Evolutionary conservation across 1,284 basidiomycete genomes (phyloP).

Genomic region (Leccinum griseonigrum): DNA sequence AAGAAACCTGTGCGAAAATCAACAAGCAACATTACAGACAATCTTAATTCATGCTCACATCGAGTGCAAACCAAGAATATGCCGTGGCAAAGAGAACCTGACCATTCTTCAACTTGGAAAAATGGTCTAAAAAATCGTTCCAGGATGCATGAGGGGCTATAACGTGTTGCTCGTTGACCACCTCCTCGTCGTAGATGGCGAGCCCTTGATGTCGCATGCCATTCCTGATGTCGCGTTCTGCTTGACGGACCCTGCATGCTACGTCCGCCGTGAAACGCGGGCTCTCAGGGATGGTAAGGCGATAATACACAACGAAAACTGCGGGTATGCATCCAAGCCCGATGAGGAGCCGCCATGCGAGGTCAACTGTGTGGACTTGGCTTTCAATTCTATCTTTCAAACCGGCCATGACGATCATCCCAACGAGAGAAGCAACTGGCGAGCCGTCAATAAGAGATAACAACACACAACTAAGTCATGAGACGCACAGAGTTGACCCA

Average conservation of each 20-base stretch:
- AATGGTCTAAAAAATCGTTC: conserved; percentile 44
- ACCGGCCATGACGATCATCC: conserved; percentile 48
- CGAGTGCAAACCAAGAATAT: conserved; percentile 62
- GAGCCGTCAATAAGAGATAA: conserved; percentile 7
- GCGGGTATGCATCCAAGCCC: conserved; percentile 52
- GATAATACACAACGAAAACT: conserved; percentile 47
- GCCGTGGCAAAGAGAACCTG: conserved; percentile 44
- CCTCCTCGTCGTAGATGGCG: conserved; percentile 37
- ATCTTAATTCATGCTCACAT: conserved; percentile 30
- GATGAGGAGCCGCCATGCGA: conserved; percentile 46
- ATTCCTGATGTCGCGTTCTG: conserved; percentile 47
- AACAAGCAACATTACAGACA: neutral
- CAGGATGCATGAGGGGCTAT: conserved; percentile 43
- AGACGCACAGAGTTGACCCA: conserved; percentile 46
- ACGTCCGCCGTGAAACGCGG: conserved; percentile 70
- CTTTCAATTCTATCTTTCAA: conserved; percentile 48
- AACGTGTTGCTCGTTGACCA: conserved; percentile 36
- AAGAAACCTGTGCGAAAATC: conserved; percentile 42
- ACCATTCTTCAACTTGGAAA: conserved; percentile 40
- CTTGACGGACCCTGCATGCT: conserved; percentile 57
- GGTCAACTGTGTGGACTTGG: conserved; percentile 32
- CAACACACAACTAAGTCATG: conserved; percentile 14
- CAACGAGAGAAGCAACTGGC: conserved; percentile 48
- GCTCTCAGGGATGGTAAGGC: conserved; percentile 52
- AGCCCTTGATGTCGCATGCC: conserved; percentile 42